A percentile compares a stretch with the other conserved stretches of the same genome.
phyloP scores from a whole-genome alignment of 2,329 filamentous ascomycete species.

The Chaetomium sp. region DNA sequence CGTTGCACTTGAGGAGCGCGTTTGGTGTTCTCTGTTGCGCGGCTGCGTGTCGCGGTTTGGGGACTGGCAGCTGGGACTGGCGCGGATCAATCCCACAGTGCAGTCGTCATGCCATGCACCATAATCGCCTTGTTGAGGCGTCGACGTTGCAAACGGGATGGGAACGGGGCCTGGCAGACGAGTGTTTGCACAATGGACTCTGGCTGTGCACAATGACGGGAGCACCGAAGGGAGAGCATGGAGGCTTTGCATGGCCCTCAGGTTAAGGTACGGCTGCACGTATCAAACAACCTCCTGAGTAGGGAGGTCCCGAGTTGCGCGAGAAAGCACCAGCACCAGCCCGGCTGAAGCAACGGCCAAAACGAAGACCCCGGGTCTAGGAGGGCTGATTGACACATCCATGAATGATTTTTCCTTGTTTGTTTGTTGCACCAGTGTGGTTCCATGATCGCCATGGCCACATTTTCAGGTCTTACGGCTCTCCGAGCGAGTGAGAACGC shows the following conservation, averaged over 20 bases:
- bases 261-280: background rate
- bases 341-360: background rate
- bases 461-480: constrained; percentile 17
- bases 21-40: constrained; percentile 23
- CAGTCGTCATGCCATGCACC: background rate
- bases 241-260: background rate
- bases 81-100: constrained; percentile 2
- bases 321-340: background rate
- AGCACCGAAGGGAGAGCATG: background rate
- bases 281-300: background rate
- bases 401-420: background rate
- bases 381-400: background rate
- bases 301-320: background rate
- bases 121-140: constrained; percentile 26
- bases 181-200: background rate
- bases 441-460: constrained; percentile 22
- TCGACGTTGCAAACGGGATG: constrained; percentile 10
- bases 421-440: constrained; percentile 21
- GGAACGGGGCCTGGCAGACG: constrained; percentile 9
- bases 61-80: constrained; percentile 8
- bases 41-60: constrained; percentile 19
- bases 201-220: background rate
- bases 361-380: background rate
- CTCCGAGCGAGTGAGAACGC: background rate
- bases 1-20: constrained; percentile 29